A percentile compares a stretch with the other conserved stretches of the same genome.
phyloP scores from a whole-genome alignment of 495 filamentous ascomycete genomes.

The Saxophila tyrrhenica region DNA sequence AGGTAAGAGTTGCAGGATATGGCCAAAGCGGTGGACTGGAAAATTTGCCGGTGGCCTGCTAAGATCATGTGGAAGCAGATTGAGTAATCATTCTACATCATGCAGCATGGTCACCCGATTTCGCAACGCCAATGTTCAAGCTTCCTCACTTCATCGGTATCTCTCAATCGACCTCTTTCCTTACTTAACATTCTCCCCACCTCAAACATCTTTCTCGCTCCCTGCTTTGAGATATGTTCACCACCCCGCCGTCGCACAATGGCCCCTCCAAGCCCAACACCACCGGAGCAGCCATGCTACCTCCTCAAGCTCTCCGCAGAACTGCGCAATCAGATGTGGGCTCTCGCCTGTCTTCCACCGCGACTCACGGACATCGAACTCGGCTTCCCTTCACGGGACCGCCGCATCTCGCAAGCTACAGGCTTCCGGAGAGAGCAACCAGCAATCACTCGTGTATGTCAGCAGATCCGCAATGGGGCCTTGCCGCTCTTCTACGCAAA shows the following conservation, averaged over 20 bases:
- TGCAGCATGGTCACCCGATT: no score
- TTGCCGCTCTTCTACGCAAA: background rate
- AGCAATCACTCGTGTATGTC: background rate
- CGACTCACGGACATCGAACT: background rate
- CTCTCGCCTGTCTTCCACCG: background rate
- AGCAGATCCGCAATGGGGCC: background rate
- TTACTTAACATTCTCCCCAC: no score
- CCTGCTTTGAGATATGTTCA: background rate
- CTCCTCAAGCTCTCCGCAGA: background rate
- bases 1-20: no score
- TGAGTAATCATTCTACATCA: no score
- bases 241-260: background rate
- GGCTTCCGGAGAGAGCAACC: background rate
- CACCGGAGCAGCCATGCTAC: background rate
- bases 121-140: no score
- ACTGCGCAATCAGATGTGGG: background rate
- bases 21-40: no score
- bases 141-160: no score
- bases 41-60: no score
- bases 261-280: background rate
- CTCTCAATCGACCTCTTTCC: no score
- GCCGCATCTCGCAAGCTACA: no score
- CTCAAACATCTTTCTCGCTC: no score
- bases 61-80: no score
- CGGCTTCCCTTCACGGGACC: background rate